phyloP scores from a whole-genome alignment of 148 eudicot species.

The Rhododendron vialii region DNA sequence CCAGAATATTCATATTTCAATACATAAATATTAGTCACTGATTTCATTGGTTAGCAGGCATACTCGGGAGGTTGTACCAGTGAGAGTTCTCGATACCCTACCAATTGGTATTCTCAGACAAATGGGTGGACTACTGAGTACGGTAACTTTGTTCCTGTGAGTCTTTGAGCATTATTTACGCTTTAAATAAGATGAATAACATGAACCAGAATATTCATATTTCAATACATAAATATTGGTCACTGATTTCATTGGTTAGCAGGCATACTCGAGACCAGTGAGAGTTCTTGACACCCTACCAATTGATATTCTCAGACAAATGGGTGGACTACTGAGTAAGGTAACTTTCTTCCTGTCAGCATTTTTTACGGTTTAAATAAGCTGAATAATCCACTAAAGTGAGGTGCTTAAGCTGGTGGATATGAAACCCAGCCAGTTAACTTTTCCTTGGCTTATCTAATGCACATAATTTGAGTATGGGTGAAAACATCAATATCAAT shows the following conservation, averaged over 20 bases:
- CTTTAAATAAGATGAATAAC: too few relatives aligned
- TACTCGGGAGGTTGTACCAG: slow-evolving; percentile 50
- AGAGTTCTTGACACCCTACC: slow-evolving; percentile 70
- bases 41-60: slow-evolving; percentile 39
- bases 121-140: too few relatives aligned
- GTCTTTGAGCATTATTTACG: too few relatives aligned
- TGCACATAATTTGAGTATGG: neutral
- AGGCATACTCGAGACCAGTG: slow-evolving; percentile 67
- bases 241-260: slow-evolving; percentile 8
- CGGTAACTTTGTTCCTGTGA: too few relatives aligned
- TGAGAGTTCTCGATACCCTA: slow-evolving; percentile 69
- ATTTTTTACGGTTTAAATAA: neutral
- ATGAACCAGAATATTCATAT: neutral
- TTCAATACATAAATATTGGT: slow-evolving; percentile 4
- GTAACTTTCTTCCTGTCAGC: slow-evolving; percentile 20
- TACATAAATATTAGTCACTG: neutral
- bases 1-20: neutral
- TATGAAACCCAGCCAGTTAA: neutral
- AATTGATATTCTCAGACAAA: slow-evolving; percentile 27
- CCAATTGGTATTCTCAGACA: slow-evolving; percentile 12
- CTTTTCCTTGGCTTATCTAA: neutral
- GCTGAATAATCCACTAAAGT: neutral
- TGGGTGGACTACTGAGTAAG: slow-evolving; percentile 68
- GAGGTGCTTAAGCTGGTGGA: neutral
- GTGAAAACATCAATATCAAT: too few relatives aligned